phyloP scores from a whole-genome alignment of 225 moss, liverwort and hornwort genomes.

The Sphagnum contortum region DNA sequence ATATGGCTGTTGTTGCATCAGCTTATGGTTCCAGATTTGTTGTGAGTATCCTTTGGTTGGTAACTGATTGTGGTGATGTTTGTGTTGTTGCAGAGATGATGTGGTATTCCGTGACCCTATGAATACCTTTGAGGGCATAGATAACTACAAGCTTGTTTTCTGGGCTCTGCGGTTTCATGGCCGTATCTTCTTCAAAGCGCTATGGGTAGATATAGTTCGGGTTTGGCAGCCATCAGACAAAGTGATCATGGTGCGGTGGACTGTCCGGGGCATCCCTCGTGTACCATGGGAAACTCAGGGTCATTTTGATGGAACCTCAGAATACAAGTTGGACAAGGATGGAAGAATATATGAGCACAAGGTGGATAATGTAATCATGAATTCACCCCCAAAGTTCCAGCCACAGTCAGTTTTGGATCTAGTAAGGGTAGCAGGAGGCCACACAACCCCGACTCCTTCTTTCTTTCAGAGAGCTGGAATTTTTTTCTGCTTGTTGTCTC shows the following conservation, averaged over 20 bases:
- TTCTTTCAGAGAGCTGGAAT: conserved; percentile 50
- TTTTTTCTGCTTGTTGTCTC: conserved; percentile 12
- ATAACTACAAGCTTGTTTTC: conserved; percentile 85
- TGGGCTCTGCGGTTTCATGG: conserved; percentile 97
- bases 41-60: no score
- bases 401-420: conserved; percentile 62
- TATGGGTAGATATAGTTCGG: conserved; percentile 88
- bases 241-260: conserved; percentile 73
- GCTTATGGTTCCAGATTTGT: no score
- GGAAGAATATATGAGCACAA: conserved; percentile 93
- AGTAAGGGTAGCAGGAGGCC: conserved; percentile 60
- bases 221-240: conserved; percentile 66
- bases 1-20: no score
- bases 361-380: conserved; percentile 90
- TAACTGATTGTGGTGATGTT: conserved; percentile 1
- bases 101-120: conserved; percentile 86
- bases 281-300: conserved; percentile 99
- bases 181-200: conserved; percentile 79
- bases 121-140: conserved; percentile 71
- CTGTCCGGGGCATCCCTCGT: conserved; percentile 82
- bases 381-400: conserved; percentile 67
- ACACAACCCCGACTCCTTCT: conserved; percentile 85
- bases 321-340: conserved; percentile 89
- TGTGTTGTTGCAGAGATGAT: conserved; percentile 48
- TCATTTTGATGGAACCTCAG: conserved; percentile 87